Percentiles rank a stretch among this genome's conserved stretches.
Evolutionary conservation across 1,284 basidiomycete species (phyloP).

Genomic region (Gymnopus androsaceus): DNA sequence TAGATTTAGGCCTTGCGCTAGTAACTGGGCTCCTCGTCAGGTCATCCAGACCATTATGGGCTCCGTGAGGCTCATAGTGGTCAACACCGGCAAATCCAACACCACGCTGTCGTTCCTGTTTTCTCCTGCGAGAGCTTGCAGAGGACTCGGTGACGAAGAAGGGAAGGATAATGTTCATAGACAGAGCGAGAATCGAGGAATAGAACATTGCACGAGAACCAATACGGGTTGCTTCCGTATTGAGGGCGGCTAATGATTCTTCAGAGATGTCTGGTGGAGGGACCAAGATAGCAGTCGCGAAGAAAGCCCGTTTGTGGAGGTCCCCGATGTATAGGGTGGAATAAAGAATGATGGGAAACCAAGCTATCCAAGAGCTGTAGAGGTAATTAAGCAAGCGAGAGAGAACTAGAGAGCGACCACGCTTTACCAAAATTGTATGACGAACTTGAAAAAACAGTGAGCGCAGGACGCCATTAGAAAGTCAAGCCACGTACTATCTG

Average conservation of each 20-base stretch:
- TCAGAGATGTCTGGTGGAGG: conserved; percentile 25
- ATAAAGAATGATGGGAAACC: conserved; percentile 92
- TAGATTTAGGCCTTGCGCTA: conserved; percentile 5
- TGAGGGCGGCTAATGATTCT: conserved; percentile 34
- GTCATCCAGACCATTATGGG: conserved; percentile 12
- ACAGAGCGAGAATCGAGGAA: conserved; percentile 71
- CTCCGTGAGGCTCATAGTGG: conserved; percentile 14
- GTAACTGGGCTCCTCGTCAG: conserved; percentile 16
- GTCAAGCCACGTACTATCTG: conserved; percentile 64
- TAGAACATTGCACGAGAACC: conserved; percentile 85
- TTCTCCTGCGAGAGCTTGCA: conserved; percentile 11
- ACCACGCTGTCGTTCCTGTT: conserved; percentile 14
- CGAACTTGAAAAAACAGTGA: conserved; percentile 48
- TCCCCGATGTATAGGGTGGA: conserved; percentile 86
- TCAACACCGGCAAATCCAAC: conserved; percentile 17
- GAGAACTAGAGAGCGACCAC: not conserved
- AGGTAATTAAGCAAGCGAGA: not conserved
- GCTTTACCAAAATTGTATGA: conserved; percentile 87
- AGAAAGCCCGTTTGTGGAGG: conserved; percentile 65
- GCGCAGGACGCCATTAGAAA: not conserved
- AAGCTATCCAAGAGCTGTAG: conserved; percentile 74
- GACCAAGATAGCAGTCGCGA: conserved; percentile 25
- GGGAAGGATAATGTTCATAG: conserved; percentile 73
- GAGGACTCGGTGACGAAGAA: conserved; percentile 55
- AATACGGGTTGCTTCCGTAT: conserved; percentile 74